phyloP scores from a whole-genome alignment of 306 rosid species.

The peach (Prunus persica) region Prunus_persica_NCBIv2 NC_034010.1:26165501-26166000 shows the following conservation, averaged over 20 bases:
- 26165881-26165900: not conserved
- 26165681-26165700: conserved; percentile 34
- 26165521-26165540: too few relatives aligned
- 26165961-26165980: not conserved
- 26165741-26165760: conserved; percentile 3
- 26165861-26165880: not conserved
- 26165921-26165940: not conserved
- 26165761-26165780: not conserved
- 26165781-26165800: conserved; percentile 12
- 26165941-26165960: too few relatives aligned
- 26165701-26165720: not conserved
- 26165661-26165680: not conserved
- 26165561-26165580: not conserved
- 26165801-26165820: conserved; percentile 18
- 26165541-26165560: not conserved
- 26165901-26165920: not conserved
- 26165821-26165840: not conserved
- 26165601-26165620: not conserved
- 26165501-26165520: too few relatives aligned
- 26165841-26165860: not conserved
- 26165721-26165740: conserved; percentile 6
- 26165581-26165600: conserved; percentile 1
- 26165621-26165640: not conserved
- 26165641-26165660: not conserved
- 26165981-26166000: not conserved